Evolutionary conservation across 2,329 filamentous ascomycete species (phyloP).

Genomic region (Tolypocladium amazonense): DNA sequence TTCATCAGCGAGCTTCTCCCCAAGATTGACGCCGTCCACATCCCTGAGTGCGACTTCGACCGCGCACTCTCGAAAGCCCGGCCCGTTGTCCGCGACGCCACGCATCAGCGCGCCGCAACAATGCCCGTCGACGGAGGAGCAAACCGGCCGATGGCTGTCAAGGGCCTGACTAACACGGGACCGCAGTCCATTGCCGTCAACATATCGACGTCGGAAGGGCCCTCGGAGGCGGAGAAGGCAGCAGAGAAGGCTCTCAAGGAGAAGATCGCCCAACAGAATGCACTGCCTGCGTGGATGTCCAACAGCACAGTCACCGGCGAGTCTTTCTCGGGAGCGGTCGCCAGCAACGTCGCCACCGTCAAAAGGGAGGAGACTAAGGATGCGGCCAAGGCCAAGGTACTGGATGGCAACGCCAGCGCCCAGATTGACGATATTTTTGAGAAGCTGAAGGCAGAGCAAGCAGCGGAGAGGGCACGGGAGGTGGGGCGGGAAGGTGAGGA

Average conservation of each 20-base stretch:
- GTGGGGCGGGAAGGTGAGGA: slow-evolving; percentile 20
- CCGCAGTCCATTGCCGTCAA: slow-evolving; percentile 61
- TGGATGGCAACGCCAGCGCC: slow-evolving; percentile 41
- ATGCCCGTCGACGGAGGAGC: slow-evolving; percentile 43
- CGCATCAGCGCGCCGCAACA: slow-evolving; percentile 52
- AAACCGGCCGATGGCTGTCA: slow-evolving; percentile 55
- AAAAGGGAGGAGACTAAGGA: slow-evolving; percentile 38
- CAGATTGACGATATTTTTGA: slow-evolving; percentile 59
- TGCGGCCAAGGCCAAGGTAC: slow-evolving; percentile 21
- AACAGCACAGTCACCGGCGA: slow-evolving; percentile 58
- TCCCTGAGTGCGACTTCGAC: slow-evolving; percentile 68
- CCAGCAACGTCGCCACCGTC: slow-evolving; percentile 11
- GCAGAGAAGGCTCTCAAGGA: slow-evolving; percentile 56
- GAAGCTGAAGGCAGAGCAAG: slow-evolving; percentile 52
- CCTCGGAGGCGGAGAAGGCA: slow-evolving; percentile 54
- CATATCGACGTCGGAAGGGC: slow-evolving; percentile 56
- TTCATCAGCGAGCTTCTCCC: slow-evolving; percentile 69
- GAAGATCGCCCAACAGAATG: slow-evolving; percentile 57
- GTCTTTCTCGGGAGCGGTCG: slow-evolving; percentile 34
- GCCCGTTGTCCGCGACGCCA: slow-evolving; percentile 55
- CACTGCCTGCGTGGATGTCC: slow-evolving; percentile 60
- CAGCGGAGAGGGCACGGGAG: slow-evolving; percentile 29
- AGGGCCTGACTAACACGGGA: slow-evolving; percentile 54
- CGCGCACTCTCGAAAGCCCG: slow-evolving; percentile 52
- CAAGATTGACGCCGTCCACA: slow-evolving; percentile 61